Evolutionary conservation across 441 rosid genomes (phyloP), one percentile per base, ranked within the genome.

Genomic region (Brassica balearica): DNA sequence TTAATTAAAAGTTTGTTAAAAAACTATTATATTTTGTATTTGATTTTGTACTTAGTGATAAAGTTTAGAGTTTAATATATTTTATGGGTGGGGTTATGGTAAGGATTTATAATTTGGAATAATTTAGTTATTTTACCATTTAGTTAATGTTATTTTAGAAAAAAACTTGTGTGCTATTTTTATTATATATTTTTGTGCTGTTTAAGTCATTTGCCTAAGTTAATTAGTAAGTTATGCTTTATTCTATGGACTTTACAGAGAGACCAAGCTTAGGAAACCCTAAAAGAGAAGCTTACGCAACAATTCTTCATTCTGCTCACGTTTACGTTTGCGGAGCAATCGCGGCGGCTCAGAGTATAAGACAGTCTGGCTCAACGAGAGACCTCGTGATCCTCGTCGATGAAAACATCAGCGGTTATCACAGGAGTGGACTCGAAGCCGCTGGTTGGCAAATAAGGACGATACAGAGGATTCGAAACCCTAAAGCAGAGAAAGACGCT

Each of bases 291-390:
- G 96, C 99, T 58, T 95, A 93, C 62, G 98, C 97, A 15, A 95
- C 99, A 27, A 88, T 95, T 77, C 98, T 95, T 19, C 99, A 95
- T 79, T 95, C 97, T 6, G 97, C 95, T 71, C 91, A 95, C 63
- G 92, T 89, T 5, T 93, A 95, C 69, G 99, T 93, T 17, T 93
- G 98, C 68, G 99, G 99, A 71, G 99, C 98, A 62, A 93, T 95
- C 14, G 92, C 93, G 0, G 97, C 90, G 0, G 97, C 99, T 5
- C 96, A 92, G 75, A 95, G 98, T 82, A 93, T 95, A 80, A 90
- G 97, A 25, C 80, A 88, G 85, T 84, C 92, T 0, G 98, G 98
- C 17, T 95, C 98, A 0, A 93, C 79, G 9, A 82, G 95, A 46
- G 98, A 94, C 86, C 95, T 94, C 3, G 92, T 94, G 62, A 94